phyloP scores from a whole-genome alignment of 495 filamentous ascomycete species.

The Articulospora tetracladia region DNA sequence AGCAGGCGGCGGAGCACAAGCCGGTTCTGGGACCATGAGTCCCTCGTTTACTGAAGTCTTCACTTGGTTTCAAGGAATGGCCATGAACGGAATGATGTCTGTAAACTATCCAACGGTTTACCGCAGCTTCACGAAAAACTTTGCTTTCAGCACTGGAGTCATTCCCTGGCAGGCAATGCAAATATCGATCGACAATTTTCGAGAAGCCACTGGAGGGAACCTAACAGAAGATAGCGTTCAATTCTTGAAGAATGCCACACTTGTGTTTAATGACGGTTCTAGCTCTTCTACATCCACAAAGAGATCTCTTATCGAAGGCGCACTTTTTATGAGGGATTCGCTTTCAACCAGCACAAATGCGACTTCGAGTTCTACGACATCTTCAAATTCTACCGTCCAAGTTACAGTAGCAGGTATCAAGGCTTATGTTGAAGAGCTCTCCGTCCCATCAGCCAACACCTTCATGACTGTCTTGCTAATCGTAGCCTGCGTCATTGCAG shows the following conservation, averaged over 20 bases:
- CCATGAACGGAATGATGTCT: conserved; percentile 93
- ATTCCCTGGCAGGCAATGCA: conserved; percentile 81
- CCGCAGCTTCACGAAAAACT: conserved; percentile 84
- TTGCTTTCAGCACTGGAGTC: conserved; percentile 85
- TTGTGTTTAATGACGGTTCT: conserved; percentile 56
- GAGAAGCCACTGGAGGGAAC: conserved; percentile 77
- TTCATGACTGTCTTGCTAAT: conserved; percentile 95
- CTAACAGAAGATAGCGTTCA: conserved; percentile 73
- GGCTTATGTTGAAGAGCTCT: conserved; percentile 70
- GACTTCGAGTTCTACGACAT: conserved; percentile 29
- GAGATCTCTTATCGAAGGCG: conserved; percentile 48
- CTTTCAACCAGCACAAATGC: conserved; percentile 23
- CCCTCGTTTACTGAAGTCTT: conserved; percentile 86
- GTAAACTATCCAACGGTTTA: conserved; percentile 85
- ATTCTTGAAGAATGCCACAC: conserved; percentile 67
- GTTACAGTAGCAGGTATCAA: conserved; percentile 53
- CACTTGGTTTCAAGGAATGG: conserved; percentile 88
- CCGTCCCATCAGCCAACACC: conserved; percentile 82
- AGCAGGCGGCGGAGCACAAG: conserved; percentile 34
- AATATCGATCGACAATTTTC: conserved; percentile 79
- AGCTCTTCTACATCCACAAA: conserved; percentile 37
- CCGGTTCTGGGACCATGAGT: conserved; percentile 59
- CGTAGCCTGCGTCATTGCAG: conserved; percentile 81
- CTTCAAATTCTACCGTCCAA: conserved; percentile 25
- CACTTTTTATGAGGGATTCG: conserved; percentile 47